Evolutionary conservation across 164 flowering plant species (phyloP).

Genomic region (Platanus orientalis): DNA sequence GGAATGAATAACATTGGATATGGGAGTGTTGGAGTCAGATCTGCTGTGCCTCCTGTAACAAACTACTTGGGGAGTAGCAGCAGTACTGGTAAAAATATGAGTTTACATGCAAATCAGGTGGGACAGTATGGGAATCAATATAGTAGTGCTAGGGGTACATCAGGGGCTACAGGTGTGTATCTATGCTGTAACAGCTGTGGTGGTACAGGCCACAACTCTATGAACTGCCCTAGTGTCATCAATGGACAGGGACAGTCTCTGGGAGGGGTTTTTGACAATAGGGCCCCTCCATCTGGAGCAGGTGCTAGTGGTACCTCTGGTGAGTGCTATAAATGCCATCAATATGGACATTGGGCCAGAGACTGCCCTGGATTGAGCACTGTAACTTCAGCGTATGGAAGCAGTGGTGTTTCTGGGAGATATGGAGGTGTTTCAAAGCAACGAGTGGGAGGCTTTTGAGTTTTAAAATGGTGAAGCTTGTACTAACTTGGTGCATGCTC

Average conservation of each 20-base stretch:
- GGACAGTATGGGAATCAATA: slow-evolving; percentile 52
- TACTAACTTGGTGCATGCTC: background rate
- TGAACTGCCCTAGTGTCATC: slow-evolving; percentile 61
- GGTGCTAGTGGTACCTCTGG: slow-evolving; percentile 27
- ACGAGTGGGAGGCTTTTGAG: slow-evolving; percentile 31
- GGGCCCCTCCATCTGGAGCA: slow-evolving; percentile 19
- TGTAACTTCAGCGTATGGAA: slow-evolving; percentile 41
- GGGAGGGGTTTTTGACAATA: slow-evolving; percentile 34
- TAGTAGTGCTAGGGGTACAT: slow-evolving; percentile 25
- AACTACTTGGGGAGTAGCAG: slow-evolving; percentile 22
- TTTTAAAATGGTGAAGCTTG: background rate
- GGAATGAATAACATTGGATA: slow-evolving; percentile 24
- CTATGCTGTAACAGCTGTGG: slow-evolving; percentile 60
- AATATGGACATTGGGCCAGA: slow-evolving; percentile 78
- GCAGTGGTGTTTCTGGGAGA: slow-evolving; percentile 20
- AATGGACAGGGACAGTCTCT: slow-evolving; percentile 35
- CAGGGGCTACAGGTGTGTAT: slow-evolving; percentile 23
- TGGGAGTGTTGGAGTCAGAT: slow-evolving; percentile 28
- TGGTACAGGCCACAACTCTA: slow-evolving; percentile 53
- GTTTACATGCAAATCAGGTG: slow-evolving; percentile 32
- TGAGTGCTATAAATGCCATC: slow-evolving; percentile 74
- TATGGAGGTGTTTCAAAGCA: slow-evolving; percentile 30
- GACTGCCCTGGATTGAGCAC: slow-evolving; percentile 48
- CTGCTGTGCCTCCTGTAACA: slow-evolving; percentile 18
- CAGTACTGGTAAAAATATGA: slow-evolving; percentile 19